A percentile compares a stretch with the other conserved stretches of the same genome.
These are phyloP conservation scores for Rhinocladiella mackenziei DNA, from an alignment of 2,329 filamentous ascomycete species.

Conservation along the genomic window DNA sequence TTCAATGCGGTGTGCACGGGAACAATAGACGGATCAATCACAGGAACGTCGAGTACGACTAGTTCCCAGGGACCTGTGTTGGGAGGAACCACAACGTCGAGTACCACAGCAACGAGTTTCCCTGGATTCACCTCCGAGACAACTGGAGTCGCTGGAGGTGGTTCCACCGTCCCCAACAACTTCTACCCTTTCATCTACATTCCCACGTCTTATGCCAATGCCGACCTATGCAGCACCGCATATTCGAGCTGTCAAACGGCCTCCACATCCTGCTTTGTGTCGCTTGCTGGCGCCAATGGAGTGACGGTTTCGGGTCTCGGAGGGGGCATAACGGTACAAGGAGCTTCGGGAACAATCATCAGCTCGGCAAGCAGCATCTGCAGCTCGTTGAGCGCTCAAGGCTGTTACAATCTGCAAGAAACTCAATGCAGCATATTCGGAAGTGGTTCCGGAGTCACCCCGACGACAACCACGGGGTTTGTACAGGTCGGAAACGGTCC, in stretches of 20 bases:
- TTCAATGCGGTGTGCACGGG: slow-evolving; percentile 56
- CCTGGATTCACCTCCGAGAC: slow-evolving; percentile 38
- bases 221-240: slow-evolving; percentile 51
- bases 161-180: slow-evolving; percentile 38
- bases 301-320: slow-evolving; percentile 48
- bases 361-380: slow-evolving; percentile 43
- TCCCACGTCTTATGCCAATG: slow-evolving; percentile 51
- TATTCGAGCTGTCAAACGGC: slow-evolving; percentile 51
- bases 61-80: too few species aligned
- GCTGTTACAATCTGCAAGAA: slow-evolving; percentile 48
- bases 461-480: slow-evolving; percentile 26
- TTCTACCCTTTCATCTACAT: slow-evolving; percentile 52
- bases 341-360: slow-evolving; percentile 41
- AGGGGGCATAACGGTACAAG: slow-evolving; percentile 47
- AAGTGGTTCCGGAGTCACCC: slow-evolving; percentile 30
- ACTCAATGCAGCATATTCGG: slow-evolving; percentile 44
- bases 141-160: slow-evolving; percentile 33
- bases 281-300: slow-evolving; percentile 49
- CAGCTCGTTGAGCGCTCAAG: slow-evolving; percentile 44
- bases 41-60: too few species aligned
- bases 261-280: slow-evolving; percentile 42
- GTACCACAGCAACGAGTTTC: slow-evolving; percentile 24
- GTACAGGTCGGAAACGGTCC: slow-evolving; percentile 25
- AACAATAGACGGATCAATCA: slow-evolving; percentile 37
- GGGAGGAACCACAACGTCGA: slow-evolving; percentile 19